phyloP scores from a whole-genome alignment of 345 rosid genomes.

The Theobroma cacao region DNA sequence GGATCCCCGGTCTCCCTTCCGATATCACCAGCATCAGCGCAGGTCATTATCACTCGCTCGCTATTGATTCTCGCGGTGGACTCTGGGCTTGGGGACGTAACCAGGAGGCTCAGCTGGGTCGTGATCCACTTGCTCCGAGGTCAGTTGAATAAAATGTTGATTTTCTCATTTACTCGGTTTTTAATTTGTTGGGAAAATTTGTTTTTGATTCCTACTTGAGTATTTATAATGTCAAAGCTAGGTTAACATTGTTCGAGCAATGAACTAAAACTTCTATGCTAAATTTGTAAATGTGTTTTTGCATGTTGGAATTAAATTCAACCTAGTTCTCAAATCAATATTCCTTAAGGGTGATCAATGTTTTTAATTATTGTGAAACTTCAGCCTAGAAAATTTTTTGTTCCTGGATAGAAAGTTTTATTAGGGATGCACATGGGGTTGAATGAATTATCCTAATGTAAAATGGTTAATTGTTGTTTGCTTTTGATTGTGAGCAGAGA shows the following conservation, averaged over 20 bases:
- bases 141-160: conserved; percentile 9
- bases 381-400: not conserved
- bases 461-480: conserved; percentile 1
- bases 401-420: not conserved
- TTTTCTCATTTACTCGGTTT: not conserved
- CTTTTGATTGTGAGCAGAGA: conserved; percentile 34
- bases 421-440: not conserved
- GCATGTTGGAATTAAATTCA: not conserved
- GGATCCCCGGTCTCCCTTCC: conserved; percentile 50
- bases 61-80: conserved; percentile 67
- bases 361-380: not conserved
- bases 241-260: not conserved
- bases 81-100: conserved; percentile 96
- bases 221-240: not conserved
- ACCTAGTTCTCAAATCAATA: not conserved
- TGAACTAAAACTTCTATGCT: not conserved
- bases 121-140: conserved; percentile 40
- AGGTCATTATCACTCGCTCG: conserved; percentile 94
- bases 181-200: not conserved
- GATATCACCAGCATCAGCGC: conserved; percentile 49
- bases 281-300: not conserved
- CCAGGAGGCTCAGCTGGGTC: conserved; percentile 80
- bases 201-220: not conserved
- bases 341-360: not conserved
- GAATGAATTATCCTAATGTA: not conserved